Evolutionary conservation across 2,329 filamentous ascomycete genomes (phyloP), one percentile per base, ranked within the genome.

Genomic region (Talaromyces piceae): DNA sequence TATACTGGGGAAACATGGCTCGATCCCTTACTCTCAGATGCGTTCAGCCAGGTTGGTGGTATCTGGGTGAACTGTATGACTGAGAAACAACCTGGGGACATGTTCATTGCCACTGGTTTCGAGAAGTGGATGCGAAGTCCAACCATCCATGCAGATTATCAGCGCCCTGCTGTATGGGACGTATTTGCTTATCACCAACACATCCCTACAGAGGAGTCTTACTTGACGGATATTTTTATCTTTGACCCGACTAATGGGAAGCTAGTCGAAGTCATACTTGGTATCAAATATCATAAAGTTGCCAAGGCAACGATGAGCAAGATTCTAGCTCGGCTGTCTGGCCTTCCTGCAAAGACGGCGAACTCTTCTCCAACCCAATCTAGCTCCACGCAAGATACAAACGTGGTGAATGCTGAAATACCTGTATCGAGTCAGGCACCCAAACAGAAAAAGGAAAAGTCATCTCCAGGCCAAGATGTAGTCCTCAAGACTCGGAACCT

Each of bases 41-140:
- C 56, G 4, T 67, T 65, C 47, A 44, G 59, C 12, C 67, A 68
- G 41, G 59, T 68, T 6, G 62, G 59, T 1, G 67, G 66, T 2
- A 59, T 68, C 6, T 62, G 54, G 23, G 58, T 62, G 12, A 67
- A 68, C 45, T 60, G 57, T 18, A 59, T 68, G 51, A 57, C 57
- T 2, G 58, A 63, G 12, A 41, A 33, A 1, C 11, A 49, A 4
- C 12, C 51, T 25, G 30, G 56, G 1, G 60, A 64, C 4, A 62
- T 67, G 47, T 67, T 52, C 31, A 56, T 68, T 13, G 61, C 63
- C 7, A 65, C 45, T 16, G 58, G 56, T 1, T 55, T 63, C 27
- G 61, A 63, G 20, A 51, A 56, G 18, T 54, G 41, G 48, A 59
- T 56, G 26, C 55, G 58, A 9, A 52, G 51, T 23, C 56, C 56